These are phyloP conservation scores for Ustilago sp. DNA, from an alignment of 1,284 basidiomycete genomes.

Conservation along the genomic window DNA sequence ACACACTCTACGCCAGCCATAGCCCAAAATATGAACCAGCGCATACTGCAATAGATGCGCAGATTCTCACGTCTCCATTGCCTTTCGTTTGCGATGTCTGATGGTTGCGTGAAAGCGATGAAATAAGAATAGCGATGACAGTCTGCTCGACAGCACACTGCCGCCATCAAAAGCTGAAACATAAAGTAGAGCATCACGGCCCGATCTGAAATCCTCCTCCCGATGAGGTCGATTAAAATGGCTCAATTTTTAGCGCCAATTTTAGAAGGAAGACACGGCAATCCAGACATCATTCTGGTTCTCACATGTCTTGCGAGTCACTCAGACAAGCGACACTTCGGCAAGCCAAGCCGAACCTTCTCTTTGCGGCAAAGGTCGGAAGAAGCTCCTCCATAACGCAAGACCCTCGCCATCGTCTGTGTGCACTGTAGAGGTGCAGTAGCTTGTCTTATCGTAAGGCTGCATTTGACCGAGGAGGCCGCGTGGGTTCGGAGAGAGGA, in stretches of 20 bases:
- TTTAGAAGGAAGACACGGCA: background rate
- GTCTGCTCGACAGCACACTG: too few species aligned
- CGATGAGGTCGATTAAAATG: background rate
- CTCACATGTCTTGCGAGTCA: background rate
- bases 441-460: background rate
- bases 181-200: background rate
- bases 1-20: conserved; percentile 12
- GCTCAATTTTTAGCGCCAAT: background rate
- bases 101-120: background rate
- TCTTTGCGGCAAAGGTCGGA: background rate
- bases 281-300: conserved; percentile 3
- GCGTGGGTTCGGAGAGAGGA: background rate
- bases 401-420: background rate
- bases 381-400: background rate
- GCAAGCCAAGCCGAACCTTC: background rate
- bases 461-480: background rate
- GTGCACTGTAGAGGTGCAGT: background rate
- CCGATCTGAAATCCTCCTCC: background rate
- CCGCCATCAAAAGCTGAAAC: too few species aligned
- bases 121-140: background rate
- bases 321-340: background rate
- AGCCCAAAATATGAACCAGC: conserved; percentile 18
- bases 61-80: conserved; percentile 17
- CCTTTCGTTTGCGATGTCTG: background rate
- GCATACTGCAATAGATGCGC: conserved; percentile 10